phyloP scores from a whole-genome alignment of 106 monocot species.

The Alisma plantagoaquatica region DNA sequence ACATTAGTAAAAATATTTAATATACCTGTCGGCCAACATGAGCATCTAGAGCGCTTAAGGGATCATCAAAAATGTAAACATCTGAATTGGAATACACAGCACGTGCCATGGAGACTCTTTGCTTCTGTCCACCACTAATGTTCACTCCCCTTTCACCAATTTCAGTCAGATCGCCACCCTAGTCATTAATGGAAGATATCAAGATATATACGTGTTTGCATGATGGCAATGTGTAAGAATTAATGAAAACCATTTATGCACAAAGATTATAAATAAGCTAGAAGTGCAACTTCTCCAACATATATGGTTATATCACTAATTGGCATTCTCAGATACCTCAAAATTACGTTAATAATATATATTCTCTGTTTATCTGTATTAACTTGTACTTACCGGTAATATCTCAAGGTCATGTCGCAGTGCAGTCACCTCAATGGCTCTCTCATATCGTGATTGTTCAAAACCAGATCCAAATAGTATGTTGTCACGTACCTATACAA shows the following conservation, averaged over 20 bases:
- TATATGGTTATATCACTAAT: background rate
- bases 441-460: slow-evolving; percentile 45
- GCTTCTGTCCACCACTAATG: slow-evolving; percentile 99
- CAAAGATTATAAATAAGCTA: slow-evolving; percentile 4
- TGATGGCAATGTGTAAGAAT: too few species aligned
- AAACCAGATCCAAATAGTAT: slow-evolving; percentile 91
- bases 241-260: too few species aligned
- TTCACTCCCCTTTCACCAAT: slow-evolving; percentile 99
- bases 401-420: slow-evolving; percentile 75
- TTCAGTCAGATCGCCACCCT: slow-evolving; percentile 99
- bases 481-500: slow-evolving; percentile 71
- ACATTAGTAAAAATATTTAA: background rate
- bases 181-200: too few species aligned
- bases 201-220: too few species aligned
- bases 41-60: slow-evolving; percentile 97
- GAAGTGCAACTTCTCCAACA: background rate
- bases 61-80: slow-evolving; percentile 99
- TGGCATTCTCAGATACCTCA: background rate
- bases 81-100: slow-evolving; percentile 97
- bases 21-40: slow-evolving; percentile 96
- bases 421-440: slow-evolving; percentile 66
- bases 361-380: too few species aligned
- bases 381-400: too few species aligned
- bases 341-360: background rate
- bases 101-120: slow-evolving; percentile 99